Conservation (phyloP, 768 basidiomycete species). For the Russula dissimulans region DNA sequence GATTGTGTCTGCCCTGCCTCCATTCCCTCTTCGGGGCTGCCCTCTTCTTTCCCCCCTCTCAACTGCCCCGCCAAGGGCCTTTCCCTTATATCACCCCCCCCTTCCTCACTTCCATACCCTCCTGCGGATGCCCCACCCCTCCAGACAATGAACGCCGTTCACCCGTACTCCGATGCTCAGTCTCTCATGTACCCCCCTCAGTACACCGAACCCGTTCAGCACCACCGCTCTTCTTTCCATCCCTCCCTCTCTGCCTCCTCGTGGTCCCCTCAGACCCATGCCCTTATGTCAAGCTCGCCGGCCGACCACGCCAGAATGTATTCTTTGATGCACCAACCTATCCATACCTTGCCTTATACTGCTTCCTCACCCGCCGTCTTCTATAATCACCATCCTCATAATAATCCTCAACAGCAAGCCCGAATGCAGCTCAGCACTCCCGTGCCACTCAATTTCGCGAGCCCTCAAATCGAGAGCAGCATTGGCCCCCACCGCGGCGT, state of each 20-base stretch:
- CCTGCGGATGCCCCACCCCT: constrained; percentile 18
- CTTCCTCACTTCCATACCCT: constrained; percentile 5
- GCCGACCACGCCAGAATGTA: constrained; percentile 20
- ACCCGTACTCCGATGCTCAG: constrained; percentile 17
- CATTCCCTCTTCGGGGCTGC: constrained; percentile 10
- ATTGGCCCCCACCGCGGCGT: constrained; percentile 19
- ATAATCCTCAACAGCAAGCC: constrained; percentile 7
- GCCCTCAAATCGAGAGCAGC: constrained; percentile 17
- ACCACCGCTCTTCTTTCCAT: constrained; percentile 17
- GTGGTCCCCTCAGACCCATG: constrained; percentile 22
- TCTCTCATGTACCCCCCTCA: constrained; percentile 13
- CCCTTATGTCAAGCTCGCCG: constrained; percentile 16
- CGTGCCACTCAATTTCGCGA: constrained; percentile 12
- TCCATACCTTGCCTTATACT: constrained; percentile 21
- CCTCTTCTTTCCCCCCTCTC: constrained; percentile 10
- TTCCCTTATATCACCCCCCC: constrained; percentile 16
- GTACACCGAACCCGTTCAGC: constrained; percentile 19
- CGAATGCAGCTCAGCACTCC: constrained; percentile 13
- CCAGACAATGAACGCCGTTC: constrained; percentile 17
- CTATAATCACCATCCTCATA: constrained; percentile 16
- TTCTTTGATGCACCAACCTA: constrained; percentile 21
- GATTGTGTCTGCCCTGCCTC: constrained; percentile 6
- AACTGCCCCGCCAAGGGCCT: constrained; percentile 3
- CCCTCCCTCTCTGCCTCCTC: constrained; percentile 15
- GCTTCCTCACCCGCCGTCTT: constrained; percentile 15